Percentiles rank a stretch among this genome's conserved stretches.
phyloP scores from a whole-genome alignment of 148 eudicot species.

The Vaccinium vitisidaea region DNA sequence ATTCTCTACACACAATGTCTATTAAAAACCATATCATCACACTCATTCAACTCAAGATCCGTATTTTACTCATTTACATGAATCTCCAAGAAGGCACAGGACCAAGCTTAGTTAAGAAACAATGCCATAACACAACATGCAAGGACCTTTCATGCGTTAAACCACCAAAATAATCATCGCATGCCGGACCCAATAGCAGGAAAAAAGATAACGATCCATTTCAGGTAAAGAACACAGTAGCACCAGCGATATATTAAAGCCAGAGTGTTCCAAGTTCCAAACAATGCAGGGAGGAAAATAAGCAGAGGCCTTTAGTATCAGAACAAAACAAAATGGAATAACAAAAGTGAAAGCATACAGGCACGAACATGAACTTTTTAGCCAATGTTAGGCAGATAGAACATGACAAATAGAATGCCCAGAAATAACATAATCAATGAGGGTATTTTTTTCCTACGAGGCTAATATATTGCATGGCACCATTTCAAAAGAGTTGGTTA shows the following conservation, averaged over 20 bases:
- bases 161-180: neutral
- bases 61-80: neutral
- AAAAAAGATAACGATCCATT: neutral
- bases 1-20: neutral
- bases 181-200: neutral
- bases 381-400: neutral
- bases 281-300: neutral
- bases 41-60: neutral
- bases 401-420: neutral
- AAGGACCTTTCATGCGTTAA: neutral
- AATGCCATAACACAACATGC: neutral
- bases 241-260: neutral
- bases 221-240: neutral
- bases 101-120: neutral
- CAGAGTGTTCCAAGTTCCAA: neutral
- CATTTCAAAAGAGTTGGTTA: constrained; percentile 5
- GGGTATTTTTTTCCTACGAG: neutral
- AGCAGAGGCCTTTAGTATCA: neutral
- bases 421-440: neutral
- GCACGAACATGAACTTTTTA: neutral
- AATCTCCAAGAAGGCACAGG: neutral
- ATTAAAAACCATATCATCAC: neutral
- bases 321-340: neutral
- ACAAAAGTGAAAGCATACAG: neutral
- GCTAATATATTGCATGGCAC: neutral